These are phyloP conservation scores for Lentinula novae-zelandiae DNA, from an alignment of 1,284 basidiomycete species.

Conservation along the genomic window DNA sequence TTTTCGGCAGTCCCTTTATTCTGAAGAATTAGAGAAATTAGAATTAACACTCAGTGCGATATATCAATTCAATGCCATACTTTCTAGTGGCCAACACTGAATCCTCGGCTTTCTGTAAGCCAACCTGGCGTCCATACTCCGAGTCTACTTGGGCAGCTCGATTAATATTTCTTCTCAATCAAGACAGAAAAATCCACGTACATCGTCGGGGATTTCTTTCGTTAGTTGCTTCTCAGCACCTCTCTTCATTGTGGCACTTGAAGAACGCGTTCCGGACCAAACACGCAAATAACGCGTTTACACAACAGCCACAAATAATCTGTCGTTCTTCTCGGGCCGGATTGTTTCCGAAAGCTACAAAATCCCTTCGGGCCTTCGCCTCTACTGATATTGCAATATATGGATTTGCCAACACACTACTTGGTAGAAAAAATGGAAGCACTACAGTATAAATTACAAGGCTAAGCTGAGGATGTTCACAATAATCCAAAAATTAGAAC, in stretches of 20 bases:
- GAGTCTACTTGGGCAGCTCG: constrained; percentile 22
- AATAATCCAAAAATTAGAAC: background rate
- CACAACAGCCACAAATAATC: no score
- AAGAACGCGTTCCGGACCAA: background rate
- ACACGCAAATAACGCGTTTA: background rate
- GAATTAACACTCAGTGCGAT: constrained; percentile 15
- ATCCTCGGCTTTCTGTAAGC: constrained; percentile 58
- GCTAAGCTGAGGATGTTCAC: background rate
- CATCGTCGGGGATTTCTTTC: constrained; percentile 43
- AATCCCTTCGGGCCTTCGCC: no score
- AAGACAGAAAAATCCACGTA: constrained; percentile 8
- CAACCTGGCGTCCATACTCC: constrained; percentile 31
- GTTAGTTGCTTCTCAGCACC: constrained; percentile 70
- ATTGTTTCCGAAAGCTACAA: no score
- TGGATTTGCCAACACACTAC: background rate
- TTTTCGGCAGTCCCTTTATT: constrained; percentile 57
- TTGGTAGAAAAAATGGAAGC: background rate
- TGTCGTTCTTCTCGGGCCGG: no score
- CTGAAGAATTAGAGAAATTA: constrained; percentile 26
- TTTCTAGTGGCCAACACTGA: constrained; percentile 43
- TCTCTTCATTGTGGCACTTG: constrained; percentile 56
- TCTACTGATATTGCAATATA: no score
- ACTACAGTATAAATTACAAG: background rate
- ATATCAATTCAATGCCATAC: constrained; percentile 33
- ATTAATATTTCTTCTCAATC: background rate